A percentile compares a stretch with the other conserved stretches of the same genome.
Conservation (phyloP, 140 eudicot genomes). For the Ambrosia hybrid region DNA sequence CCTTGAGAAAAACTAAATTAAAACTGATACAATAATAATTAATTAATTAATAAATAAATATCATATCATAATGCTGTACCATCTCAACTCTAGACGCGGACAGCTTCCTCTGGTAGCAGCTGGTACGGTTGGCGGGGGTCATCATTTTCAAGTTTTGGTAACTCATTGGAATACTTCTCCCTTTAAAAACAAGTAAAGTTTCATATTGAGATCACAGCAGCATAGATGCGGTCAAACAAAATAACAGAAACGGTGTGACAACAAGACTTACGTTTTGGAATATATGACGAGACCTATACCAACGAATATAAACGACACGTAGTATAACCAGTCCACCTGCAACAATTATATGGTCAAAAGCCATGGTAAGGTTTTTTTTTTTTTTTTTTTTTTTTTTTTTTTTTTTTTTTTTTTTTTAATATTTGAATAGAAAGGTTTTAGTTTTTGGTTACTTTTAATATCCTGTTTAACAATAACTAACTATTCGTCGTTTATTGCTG, state of each 20-base stretch:
- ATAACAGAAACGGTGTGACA: neutral
- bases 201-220: neutral
- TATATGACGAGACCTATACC: slow-evolving; percentile 67
- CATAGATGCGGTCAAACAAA: neutral
- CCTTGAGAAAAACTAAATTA: neutral
- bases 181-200: slow-evolving; percentile 20
- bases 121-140: slow-evolving; percentile 25
- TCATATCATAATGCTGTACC: neutral
- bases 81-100: slow-evolving; percentile 23
- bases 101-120: slow-evolving; percentile 28
- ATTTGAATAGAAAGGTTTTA: neutral
- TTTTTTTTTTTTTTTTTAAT: too few relatives aligned
- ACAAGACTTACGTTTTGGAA: slow-evolving; percentile 53
- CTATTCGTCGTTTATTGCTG: too few relatives aligned
- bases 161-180: slow-evolving; percentile 31
- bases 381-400: too few relatives aligned
- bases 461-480: neutral
- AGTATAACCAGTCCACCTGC: slow-evolving; percentile 87
- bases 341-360: slow-evolving; percentile 6
- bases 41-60: neutral
- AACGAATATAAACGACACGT: slow-evolving; percentile 57
- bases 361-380: neutral
- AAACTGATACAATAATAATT: neutral
- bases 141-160: slow-evolving; percentile 30
- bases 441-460: neutral